phyloP scores from a whole-genome alignment of 2,329 filamentous ascomycete species.

The Aspergillus neoniger region DNA sequence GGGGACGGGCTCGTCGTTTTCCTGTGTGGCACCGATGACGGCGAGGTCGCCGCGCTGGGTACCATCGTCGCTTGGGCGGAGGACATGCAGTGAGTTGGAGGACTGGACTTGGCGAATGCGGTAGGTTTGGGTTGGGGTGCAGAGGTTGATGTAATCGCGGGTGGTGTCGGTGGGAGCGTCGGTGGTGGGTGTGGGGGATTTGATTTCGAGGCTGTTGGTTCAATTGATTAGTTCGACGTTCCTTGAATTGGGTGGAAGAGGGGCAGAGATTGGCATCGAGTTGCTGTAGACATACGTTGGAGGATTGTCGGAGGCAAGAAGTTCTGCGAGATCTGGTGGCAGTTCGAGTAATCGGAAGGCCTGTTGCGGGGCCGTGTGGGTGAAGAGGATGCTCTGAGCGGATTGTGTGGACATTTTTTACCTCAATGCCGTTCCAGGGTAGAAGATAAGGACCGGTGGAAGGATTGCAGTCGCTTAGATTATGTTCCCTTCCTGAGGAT shows the following conservation, averaged over 20 bases:
- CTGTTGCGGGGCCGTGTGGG: constrained; percentile 49
- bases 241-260: background rate
- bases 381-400: constrained; percentile 41
- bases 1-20: background rate
- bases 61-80: constrained; percentile 45
- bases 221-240: background rate
- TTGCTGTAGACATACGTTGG: constrained; percentile 33
- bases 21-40: constrained; percentile 20
- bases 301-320: constrained; percentile 52
- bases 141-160: constrained; percentile 56
- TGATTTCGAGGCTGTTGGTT: constrained; percentile 43
- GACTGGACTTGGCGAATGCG: constrained; percentile 65
- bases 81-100: constrained; percentile 63
- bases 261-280: background rate
- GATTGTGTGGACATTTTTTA: constrained; percentile 43
- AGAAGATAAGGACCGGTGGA: background rate
- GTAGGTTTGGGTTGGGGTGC: constrained; percentile 59
- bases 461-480: background rate
- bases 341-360: constrained; percentile 63
- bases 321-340: constrained; percentile 57
- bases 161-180: constrained; percentile 24
- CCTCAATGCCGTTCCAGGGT: background rate
- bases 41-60: constrained; percentile 32
- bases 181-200: constrained; percentile 38
- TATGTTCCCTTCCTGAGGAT: background rate